Evolutionary conservation across 306 rosid genomes (phyloP).

Genomic region (Acacia confusa): DNA sequence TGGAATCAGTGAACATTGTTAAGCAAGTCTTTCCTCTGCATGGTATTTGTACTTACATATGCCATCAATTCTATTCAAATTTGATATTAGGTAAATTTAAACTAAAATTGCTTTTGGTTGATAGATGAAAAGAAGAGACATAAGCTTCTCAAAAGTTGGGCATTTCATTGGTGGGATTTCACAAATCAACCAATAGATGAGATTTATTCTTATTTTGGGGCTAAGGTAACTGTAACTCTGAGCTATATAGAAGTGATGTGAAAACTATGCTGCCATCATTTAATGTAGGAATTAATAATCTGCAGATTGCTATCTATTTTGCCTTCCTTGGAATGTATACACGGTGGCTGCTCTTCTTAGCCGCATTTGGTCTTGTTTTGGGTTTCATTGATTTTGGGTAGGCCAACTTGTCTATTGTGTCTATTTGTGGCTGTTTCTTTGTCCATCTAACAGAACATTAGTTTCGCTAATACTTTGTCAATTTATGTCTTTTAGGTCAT

Average conservation of each 20-base stretch:
- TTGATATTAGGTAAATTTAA: slow-evolving; percentile 18
- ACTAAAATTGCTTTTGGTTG: slow-evolving; percentile 40
- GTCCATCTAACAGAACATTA: slow-evolving; percentile 24
- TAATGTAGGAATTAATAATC: slow-evolving; percentile 28
- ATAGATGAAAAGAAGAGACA: slow-evolving; percentile 84
- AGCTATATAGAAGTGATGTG: slow-evolving; percentile 12
- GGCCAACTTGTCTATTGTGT: slow-evolving; percentile 32
- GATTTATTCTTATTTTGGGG: slow-evolving; percentile 79
- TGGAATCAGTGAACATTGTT: slow-evolving; percentile 67
- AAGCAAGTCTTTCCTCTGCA: slow-evolving; percentile 93
- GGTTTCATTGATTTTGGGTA: slow-evolving; percentile 81
- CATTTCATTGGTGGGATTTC: slow-evolving; percentile 82
- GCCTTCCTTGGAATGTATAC: slow-evolving; percentile 98
- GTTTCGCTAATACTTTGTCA: slow-evolving; percentile 5
- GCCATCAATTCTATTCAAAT: slow-evolving; percentile 27
- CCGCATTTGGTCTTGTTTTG: slow-evolving; percentile 73
- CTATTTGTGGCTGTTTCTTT: slow-evolving; percentile 14
- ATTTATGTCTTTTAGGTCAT: slow-evolving; percentile 55
- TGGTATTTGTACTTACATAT: slow-evolving; percentile 54
- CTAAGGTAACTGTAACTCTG: slow-evolving; percentile 60
- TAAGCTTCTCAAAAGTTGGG: slow-evolving; percentile 83
- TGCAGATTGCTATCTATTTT: slow-evolving; percentile 91
- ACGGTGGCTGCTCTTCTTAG: slow-evolving; percentile 84
- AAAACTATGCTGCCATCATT: slow-evolving; percentile 24
- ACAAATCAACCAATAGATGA: slow-evolving; percentile 87